Base-by-base conservation (phyloP, 2,329 filamentous ascomycete species). In the Hypomyces rosellus region DNA sequence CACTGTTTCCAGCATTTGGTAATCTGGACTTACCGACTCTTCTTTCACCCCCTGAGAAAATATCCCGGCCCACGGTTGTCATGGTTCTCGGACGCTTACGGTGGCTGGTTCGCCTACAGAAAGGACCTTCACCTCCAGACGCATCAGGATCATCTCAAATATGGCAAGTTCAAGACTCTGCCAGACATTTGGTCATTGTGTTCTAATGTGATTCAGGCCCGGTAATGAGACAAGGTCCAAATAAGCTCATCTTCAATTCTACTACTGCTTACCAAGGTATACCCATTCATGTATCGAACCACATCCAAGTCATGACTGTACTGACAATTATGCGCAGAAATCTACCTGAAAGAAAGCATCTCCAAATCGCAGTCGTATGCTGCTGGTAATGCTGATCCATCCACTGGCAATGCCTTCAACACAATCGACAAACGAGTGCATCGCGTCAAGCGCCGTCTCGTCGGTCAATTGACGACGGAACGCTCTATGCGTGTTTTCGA, bases 401-500 rank as follows among this genome's bases (percentile, higher is more conserved):
- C n/a, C 42, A 30, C 25, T 30, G 25, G 25, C 25, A 30, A 30
- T 30, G 25, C 25, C 9, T 42, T 48, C 46, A 48, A 48, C 15
- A 20, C 38, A 16, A 33, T 42, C 18, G 25, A 42, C 38, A 18
- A 22, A 3, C 20, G 33, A 12, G 20, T 8, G 5, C 46, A 48
- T 34, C 46, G 36, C 18, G 20, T 36, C 13, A 48, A 48, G 30
- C 46, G 46, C 16, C 25, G 30, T 22, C n/a, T 48, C 33, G 22
- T 48, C 18, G 37, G 37, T 30, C 30, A 18, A 13, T 8, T 22
- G 22, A 22, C 41, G 13, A 25, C 46, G 8, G 46, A 48, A 16
- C 46, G 46, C 3, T 48, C 46, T 16, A 48, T 48, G 37, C 46
- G 46, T 9, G 22, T 14, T 12, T 48, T 48, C 38, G 34, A 48